These are phyloP conservation scores for Pyrenochaeta sp. DNA, from an alignment of 2,329 filamentous ascomycete species.

Conservation along the genomic window DNA sequence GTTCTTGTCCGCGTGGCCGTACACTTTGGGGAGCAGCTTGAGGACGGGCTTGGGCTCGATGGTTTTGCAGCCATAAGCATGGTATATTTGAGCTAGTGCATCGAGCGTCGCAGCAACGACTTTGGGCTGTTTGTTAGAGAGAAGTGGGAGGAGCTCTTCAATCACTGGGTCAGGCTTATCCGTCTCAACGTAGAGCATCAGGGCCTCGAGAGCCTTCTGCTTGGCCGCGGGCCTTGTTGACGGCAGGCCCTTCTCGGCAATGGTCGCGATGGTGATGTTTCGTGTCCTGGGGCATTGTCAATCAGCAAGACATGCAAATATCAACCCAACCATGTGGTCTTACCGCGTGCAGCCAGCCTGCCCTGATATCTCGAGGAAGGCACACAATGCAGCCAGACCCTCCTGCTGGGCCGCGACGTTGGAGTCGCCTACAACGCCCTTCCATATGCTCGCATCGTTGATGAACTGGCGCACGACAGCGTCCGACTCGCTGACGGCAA, in stretches of 20 bases:
- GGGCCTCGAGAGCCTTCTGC: constrained; percentile 81
- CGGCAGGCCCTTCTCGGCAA: constrained; percentile 90
- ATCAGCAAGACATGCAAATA: constrained; percentile 17
- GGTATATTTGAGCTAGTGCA: constrained; percentile 83
- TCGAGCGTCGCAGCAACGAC: constrained; percentile 78
- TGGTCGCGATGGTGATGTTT: constrained; percentile 74
- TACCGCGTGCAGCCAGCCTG: constrained; percentile 77
- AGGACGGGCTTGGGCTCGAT: constrained; percentile 92
- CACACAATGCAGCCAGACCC: constrained; percentile 84
- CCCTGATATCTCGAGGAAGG: constrained; percentile 91
- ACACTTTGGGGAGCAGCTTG: constrained; percentile 87
- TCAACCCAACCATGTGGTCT: constrained; percentile 14
- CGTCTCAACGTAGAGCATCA: constrained; percentile 88
- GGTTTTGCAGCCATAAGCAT: constrained; percentile 93
- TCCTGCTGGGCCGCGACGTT: constrained; percentile 98
- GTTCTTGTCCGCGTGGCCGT: constrained; percentile 97
- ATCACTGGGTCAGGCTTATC: constrained; percentile 86
- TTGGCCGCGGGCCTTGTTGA: constrained; percentile 91
- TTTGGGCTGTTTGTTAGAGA: constrained; percentile 91
- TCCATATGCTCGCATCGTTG: constrained; percentile 86
- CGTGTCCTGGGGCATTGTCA: constrained; percentile 67
- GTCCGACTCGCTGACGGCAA: constrained; percentile 84
- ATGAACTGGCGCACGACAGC: constrained; percentile 88
- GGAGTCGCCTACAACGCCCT: constrained; percentile 88
- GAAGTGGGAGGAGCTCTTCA: constrained; percentile 84